These are phyloP conservation scores for Orbilia javanica DNA, from an alignment of 2,329 filamentous ascomycete species.

Conservation along the genomic window DNA sequence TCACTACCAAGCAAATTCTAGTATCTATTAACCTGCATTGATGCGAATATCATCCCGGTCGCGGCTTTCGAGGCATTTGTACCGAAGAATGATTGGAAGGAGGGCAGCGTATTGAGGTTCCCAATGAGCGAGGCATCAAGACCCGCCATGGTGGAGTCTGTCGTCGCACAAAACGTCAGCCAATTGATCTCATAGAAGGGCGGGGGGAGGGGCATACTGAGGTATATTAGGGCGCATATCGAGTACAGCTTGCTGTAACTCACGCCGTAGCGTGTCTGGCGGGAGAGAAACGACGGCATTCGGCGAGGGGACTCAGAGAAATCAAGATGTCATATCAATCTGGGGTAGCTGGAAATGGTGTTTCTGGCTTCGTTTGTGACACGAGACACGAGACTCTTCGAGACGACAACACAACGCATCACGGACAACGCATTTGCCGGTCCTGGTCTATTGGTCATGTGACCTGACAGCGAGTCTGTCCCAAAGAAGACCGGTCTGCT, in stretches of 20 bases:
- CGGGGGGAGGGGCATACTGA: conserved; percentile 21
- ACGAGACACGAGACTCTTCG: background rate
- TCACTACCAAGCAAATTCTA: background rate
- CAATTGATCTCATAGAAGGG: background rate
- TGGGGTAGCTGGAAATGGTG: conserved; percentile 18
- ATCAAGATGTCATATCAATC: background rate
- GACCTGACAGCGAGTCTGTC: too few species aligned
- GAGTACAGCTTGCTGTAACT: conserved; percentile 52
- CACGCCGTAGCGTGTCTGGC: conserved; percentile 54
- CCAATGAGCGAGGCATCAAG: conserved; percentile 72
- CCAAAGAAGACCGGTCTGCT: too few species aligned
- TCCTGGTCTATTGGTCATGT: background rate
- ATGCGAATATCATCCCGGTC: conserved; percentile 66
- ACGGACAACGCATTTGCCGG: background rate
- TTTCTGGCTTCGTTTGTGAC: background rate
- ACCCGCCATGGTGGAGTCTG: conserved; percentile 70
- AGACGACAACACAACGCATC: conserved; percentile 4
- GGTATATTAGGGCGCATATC: conserved; percentile 55
- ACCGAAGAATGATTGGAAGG: conserved; percentile 69
- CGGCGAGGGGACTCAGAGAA: background rate
- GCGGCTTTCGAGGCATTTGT: conserved; percentile 67
- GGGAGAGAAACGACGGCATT: conserved; percentile 44
- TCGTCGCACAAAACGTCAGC: background rate
- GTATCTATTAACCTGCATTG: conserved; percentile 47
- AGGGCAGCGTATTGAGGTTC: conserved; percentile 70